Percentiles rank a stretch among this genome's conserved stretches.
Conservation (phyloP, 2,329 filamentous ascomycete species). For the Microdochium paspali region DNA sequence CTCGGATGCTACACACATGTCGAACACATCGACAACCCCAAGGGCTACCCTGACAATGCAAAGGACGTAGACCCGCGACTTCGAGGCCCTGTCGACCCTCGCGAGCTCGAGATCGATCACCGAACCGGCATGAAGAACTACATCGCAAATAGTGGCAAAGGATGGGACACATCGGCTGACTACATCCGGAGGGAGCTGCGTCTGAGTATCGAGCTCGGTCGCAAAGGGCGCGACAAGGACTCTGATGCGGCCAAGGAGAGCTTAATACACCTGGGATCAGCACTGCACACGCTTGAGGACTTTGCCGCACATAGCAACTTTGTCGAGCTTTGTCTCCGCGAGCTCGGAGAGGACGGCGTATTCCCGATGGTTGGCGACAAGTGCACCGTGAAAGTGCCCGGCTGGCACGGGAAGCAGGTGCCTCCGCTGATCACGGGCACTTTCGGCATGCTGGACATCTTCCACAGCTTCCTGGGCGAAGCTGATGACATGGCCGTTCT, state of each 20-base stretch:
- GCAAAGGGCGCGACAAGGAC: slow-evolving; percentile 9
- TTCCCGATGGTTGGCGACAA: slow-evolving; percentile 40
- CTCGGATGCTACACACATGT: slow-evolving; percentile 39
- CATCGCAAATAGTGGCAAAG: slow-evolving; percentile 16
- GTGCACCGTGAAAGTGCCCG: slow-evolving; percentile 19
- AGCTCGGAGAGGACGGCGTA: slow-evolving; percentile 38
- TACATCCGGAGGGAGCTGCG: slow-evolving; percentile 16
- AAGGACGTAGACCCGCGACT: slow-evolving; percentile 17
- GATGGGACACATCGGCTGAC: slow-evolving; percentile 17
- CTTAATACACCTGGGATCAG: slow-evolving; percentile 28
- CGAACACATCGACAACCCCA: slow-evolving; percentile 43
- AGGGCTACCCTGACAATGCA: slow-evolving; percentile 18
- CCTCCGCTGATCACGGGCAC: slow-evolving; percentile 44
- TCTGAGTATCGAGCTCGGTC: slow-evolving; percentile 14
- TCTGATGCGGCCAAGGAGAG: slow-evolving; percentile 7
- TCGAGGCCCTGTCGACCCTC: slow-evolving; percentile 16
- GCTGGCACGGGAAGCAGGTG: slow-evolving; percentile 28
- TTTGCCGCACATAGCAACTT: slow-evolving; percentile 47
- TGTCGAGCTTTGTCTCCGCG: slow-evolving; percentile 38
- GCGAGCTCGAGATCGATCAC: slow-evolving; percentile 18
- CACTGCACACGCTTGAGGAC: slow-evolving; percentile 40
- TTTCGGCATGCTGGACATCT: slow-evolving; percentile 31
- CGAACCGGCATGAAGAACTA: slow-evolving; percentile 22
- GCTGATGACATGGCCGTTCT: slow-evolving; percentile 20
- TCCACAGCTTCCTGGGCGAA: slow-evolving; percentile 19